phyloP scores from a whole-genome alignment of 495 filamentous ascomycete genomes.

The Penicillium bialowiezense region DNA sequence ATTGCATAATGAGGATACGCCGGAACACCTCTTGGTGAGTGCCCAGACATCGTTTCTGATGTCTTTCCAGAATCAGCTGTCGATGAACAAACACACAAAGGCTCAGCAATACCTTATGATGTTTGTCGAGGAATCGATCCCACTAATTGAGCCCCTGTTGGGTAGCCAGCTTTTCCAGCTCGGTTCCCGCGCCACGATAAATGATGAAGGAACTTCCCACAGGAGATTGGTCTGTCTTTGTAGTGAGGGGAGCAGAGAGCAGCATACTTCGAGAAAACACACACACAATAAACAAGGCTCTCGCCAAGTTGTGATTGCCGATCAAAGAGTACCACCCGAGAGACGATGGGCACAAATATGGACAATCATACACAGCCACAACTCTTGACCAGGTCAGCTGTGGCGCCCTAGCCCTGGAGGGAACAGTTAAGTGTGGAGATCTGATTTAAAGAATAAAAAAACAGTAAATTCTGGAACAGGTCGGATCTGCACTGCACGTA shows the following conservation, averaged over 20 bases:
- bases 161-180: not conserved
- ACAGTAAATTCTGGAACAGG: not conserved
- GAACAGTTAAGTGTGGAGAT: not conserved
- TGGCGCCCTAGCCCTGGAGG: not conserved
- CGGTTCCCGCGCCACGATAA: not conserved
- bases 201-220: not conserved
- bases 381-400: not conserved
- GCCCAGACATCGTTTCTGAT: slow-evolving; percentile 26
- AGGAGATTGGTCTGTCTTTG: not conserved
- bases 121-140: not conserved
- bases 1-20: slow-evolving; percentile 35
- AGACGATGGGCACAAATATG: not conserved
- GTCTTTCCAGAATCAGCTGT: slow-evolving; percentile 12
- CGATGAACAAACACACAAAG: not conserved
- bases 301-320: not conserved
- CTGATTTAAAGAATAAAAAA: not conserved
- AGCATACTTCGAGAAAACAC: not conserved
- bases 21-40: slow-evolving; percentile 20
- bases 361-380: slow-evolving; percentile 4
- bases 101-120: slow-evolving; percentile 11
- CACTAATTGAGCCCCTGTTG: not conserved
- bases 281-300: not conserved
- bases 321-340: not conserved
- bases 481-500: slow-evolving; percentile 6
- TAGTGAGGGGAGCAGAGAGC: not conserved